Evolutionary conservation across 306 rosid genomes (phyloP).

Genomic region (Erythrophleum fordii): DNA sequence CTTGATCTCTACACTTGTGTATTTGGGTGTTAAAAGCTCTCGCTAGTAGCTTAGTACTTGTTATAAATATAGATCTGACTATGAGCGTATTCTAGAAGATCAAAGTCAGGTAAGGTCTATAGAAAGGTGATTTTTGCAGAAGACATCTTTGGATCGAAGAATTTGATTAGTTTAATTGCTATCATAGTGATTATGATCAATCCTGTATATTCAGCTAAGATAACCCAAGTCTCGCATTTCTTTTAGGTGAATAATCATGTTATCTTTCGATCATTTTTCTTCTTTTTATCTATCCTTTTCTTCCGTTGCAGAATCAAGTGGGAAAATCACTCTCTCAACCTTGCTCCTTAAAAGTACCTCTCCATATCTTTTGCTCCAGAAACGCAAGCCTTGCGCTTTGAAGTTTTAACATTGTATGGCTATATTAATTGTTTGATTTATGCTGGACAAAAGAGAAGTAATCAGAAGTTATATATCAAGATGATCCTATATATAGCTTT

Average conservation of each 20-base stretch:
- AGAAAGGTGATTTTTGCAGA: background rate
- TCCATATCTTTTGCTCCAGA: background rate
- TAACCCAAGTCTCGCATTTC: background rate
- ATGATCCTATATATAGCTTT: background rate
- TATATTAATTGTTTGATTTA: background rate
- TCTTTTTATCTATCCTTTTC: background rate
- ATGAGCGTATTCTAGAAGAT: background rate
- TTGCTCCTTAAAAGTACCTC: background rate
- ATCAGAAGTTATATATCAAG: background rate
- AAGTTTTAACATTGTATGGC: background rate
- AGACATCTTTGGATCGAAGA: background rate
- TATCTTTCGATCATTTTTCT: background rate
- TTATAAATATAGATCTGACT: slow-evolving; percentile 15
- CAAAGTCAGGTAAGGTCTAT: background rate
- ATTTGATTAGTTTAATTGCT: background rate
- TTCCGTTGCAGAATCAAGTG: background rate
- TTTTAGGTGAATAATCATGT: slow-evolving; percentile 2
- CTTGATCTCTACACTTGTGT: slow-evolving; percentile 4
- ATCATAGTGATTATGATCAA: background rate
- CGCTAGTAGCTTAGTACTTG: background rate
- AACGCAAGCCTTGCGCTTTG: background rate
- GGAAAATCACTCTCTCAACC: background rate
- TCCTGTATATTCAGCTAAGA: slow-evolving; percentile 12
- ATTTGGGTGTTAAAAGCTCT: slow-evolving; percentile 9
- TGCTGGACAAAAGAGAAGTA: background rate